Conservation (phyloP, 2,329 filamentous ascomycete genomes). For the Pyricularia grisea region DNA sequence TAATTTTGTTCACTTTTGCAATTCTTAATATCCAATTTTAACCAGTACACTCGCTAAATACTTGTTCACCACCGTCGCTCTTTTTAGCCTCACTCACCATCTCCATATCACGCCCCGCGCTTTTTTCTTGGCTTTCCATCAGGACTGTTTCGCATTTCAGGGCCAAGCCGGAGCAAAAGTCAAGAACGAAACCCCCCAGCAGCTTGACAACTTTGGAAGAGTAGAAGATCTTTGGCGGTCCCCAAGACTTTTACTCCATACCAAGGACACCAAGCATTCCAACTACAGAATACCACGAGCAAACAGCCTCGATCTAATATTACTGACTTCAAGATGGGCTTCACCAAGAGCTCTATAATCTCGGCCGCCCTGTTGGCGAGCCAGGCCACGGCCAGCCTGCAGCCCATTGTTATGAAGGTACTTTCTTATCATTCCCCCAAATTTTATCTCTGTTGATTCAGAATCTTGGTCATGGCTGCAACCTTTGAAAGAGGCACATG, state of each 20-base stretch:
- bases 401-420: conserved; percentile 63
- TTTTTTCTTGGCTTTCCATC: not conserved
- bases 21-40: not conserved
- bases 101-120: not conserved
- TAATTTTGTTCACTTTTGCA: not conserved
- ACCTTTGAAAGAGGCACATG: not conserved
- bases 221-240: not conserved
- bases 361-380: conserved; percentile 24
- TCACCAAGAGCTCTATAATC: conserved; percentile 20
- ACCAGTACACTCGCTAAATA: not conserved
- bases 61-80: not conserved
- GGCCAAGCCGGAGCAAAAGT: not conserved
- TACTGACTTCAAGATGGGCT: conserved; percentile 12
- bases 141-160: not conserved
- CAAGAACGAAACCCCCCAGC: not conserved
- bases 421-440: not conserved
- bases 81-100: not conserved
- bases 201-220: not conserved
- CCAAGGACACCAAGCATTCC: not conserved
- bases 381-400: conserved; percentile 32
- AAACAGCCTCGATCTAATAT: conserved; percentile 1
- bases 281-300: not conserved
- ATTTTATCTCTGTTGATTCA: too few species aligned
- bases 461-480: not conserved
- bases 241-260: not conserved